Percentiles rank a stretch among this genome's conserved stretches.
These are phyloP conservation scores for Parasitella parasitica DNA, from an alignment of 371 early-diverging fungal genomes.

Conservation along the genomic window DNA sequence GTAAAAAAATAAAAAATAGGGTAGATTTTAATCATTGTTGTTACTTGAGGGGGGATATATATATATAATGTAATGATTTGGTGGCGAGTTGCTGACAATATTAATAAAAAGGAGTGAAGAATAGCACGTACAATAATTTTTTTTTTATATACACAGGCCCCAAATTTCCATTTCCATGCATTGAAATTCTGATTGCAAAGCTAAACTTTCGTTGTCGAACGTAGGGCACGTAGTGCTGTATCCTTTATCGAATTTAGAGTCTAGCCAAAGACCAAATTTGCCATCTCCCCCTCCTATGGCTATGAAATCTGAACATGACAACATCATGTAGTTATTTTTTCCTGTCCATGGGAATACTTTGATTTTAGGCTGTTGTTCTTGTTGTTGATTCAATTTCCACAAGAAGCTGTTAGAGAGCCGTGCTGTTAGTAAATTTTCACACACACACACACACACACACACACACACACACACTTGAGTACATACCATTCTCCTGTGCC, in stretches of 20 bases:
- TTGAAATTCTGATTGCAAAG: constrained; percentile 36
- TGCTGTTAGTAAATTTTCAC: too few relatives aligned
- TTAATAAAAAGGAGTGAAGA: not conserved
- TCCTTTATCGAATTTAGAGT: constrained; percentile 83
- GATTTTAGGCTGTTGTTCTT: constrained; percentile 28
- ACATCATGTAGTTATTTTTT: constrained; percentile 85
- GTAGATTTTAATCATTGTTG: too few relatives aligned
- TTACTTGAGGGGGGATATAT: not conserved
- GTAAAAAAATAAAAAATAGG: too few relatives aligned
- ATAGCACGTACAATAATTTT: not conserved
- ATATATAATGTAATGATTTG: not conserved
- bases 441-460: not conserved
- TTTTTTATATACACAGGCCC: constrained; percentile 24
- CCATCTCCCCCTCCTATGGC: constrained; percentile 94
- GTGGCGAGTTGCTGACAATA: not conserved
- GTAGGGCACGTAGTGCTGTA: constrained; percentile 81
- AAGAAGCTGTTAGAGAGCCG: constrained; percentile 68
- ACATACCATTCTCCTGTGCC: constrained; percentile 89
- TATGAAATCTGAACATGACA: constrained; percentile 80
- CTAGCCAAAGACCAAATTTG: constrained; percentile 88
- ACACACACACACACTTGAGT: not conserved
- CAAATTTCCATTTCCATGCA: constrained; percentile 45
- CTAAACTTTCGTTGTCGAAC: constrained; percentile 81
- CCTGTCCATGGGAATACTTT: constrained; percentile 83
- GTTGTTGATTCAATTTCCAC: constrained; percentile 60